Evolutionary conservation across 768 basidiomycete genomes (phyloP), one percentile per base, ranked within the genome.

Genomic region (Mycena latifolia): DNA sequence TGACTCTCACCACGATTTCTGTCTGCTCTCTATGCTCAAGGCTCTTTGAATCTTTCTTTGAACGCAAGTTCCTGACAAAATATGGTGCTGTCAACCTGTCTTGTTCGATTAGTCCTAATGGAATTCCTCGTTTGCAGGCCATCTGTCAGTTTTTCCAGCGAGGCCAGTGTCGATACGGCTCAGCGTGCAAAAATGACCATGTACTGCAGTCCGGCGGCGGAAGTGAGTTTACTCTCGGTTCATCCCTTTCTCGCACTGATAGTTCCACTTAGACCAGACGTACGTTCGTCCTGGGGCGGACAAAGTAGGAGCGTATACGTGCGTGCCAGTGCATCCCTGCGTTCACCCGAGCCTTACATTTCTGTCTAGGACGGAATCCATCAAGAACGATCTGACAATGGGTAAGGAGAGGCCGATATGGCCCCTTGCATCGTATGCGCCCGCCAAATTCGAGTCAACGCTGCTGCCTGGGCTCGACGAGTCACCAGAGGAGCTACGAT

Each of bases 401-500:
- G 73, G 75, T 24, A 80, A 78, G 24, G 94, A 96, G 18, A 90
- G 88, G 72, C 95, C 95, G 0, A 47, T 84, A 15, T 98, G 92
- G 91, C 90, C 91, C 17, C 79, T 96, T 0, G 89, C 93, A 0
- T 90, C 88, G 0, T 96, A 92, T 74, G 94, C 84, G 0, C 88
- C 93, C 24, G 86, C 88, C 5, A 97, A 96, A 74, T 72, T 84
- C 64, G 93, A 95, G 68, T 88, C 88, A 0, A 86, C 81, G 24
- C 69, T 96, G 7, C 75, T 98, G 20, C 60, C 78, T 11, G 89
- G 87, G 3, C 76, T 91, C 33, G 95, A 98, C 68, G 82, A 90
- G 65, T 92, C 89, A 0, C 86, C 86, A 0, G 95, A 96, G 72
- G 95, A 98, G 76, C 77, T 96, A 48, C 84, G 92, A 47, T 79